Conservation (phyloP, 306 rosid species). For the Prunus armeniaca region DNA sequence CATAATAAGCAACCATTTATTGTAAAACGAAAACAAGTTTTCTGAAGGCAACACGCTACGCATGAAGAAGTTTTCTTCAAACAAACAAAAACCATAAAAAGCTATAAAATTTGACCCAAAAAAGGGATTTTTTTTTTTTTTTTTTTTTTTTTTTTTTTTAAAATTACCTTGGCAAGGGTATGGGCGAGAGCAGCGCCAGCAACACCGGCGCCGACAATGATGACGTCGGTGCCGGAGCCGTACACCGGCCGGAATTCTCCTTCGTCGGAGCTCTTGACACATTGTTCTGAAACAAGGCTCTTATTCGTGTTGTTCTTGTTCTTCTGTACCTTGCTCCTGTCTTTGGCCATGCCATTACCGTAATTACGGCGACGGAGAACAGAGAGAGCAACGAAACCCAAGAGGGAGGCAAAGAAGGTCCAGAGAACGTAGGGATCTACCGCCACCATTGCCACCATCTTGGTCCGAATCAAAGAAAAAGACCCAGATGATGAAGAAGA, state of each 20-base stretch:
- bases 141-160: not conserved
- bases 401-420: slow-evolving; percentile 27
- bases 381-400: slow-evolving; percentile 25
- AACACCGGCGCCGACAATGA: slow-evolving; percentile 49
- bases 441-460: slow-evolving; percentile 7
- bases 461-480: slow-evolving; percentile 16
- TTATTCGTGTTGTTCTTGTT: not conserved
- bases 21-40: not conserved
- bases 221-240: slow-evolving; percentile 21
- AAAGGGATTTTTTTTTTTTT: not conserved
- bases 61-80: no score
- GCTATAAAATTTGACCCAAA: not conserved
- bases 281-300: not conserved
- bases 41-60: not conserved
- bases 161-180: slow-evolving; percentile 54
- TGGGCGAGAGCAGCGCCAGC: slow-evolving; percentile 52
- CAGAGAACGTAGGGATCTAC: slow-evolving; percentile 26
- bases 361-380: slow-evolving; percentile 17
- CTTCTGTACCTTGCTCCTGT: not conserved
- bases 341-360: not conserved
- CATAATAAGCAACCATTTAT: not conserved
- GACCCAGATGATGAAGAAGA: not conserved
- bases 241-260: not conserved
- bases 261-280: not conserved
- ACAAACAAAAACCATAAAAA: not conserved